Base-by-base conservation (phyloP, 2,329 filamentous ascomycete genomes). In the Pseudogymnoascus sp. region DNA sequence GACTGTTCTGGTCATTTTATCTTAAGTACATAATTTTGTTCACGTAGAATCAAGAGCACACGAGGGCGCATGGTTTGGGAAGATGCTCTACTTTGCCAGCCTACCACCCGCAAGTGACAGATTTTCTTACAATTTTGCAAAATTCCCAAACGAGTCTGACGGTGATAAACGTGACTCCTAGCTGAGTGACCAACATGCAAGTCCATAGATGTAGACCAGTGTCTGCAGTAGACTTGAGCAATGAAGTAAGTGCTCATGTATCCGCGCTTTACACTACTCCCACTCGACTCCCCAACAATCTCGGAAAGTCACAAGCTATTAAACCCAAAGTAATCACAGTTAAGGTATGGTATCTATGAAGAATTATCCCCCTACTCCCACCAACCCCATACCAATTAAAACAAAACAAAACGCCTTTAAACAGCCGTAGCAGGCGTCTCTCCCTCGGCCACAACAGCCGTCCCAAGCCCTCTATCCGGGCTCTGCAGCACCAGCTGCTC, bases 401-500 rank as follows among this genome's bases (percentile, higher is more conserved):
- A 50, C 25, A 30, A 14, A 50, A 50, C 22, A 50, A 12, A 50
- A 30, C 43, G 43, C 25, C 43, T 30, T 30, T 30, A 50, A 50
- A 50, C 43, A 50, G 43, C 43, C 25, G 43, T 50, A 18, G 43
- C n/a, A 11, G 54, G 54, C 11, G 54, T n/a, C 79, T 97, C 94
- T 54, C 89, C 90, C 69, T 90, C 87, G 0, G 92, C 92, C 68
- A 99, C 89, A 62, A 99, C 83, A 2, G 94, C 88, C 39, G 96
- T 84, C 16, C 86, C 86, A 59, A 97, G 78, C 1, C 93, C 92
- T 36, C 94, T 83, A 69, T 96, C 92, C 0, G 94, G 94, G 72
- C 91, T 96, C 73, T 96, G 92, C 66, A 97, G 77, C 4, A 99
- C 91, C 58, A 99, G 79, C 73, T 94, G 90, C 77, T 99, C 94